Percentiles rank a stretch among this genome's conserved stretches.
Evolutionary conservation across 148 eudicot genomes (phyloP).

Genomic region (Silene uniflora): DNA sequence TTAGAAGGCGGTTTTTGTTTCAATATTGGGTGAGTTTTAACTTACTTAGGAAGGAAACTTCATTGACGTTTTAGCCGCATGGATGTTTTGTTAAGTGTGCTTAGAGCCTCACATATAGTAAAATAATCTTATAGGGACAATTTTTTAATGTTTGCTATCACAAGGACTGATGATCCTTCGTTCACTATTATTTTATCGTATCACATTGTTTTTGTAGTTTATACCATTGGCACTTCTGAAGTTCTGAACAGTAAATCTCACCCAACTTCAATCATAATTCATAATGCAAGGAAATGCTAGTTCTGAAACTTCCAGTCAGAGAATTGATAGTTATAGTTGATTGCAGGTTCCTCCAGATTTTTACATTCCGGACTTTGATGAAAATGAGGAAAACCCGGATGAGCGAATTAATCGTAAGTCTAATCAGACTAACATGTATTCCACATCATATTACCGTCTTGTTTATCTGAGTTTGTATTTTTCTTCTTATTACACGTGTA

Average conservation of each 20-base stretch:
- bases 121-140: background rate
- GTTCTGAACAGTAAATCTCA: no score
- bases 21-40: background rate
- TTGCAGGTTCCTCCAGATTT: slow-evolving; percentile 97
- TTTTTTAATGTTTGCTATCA: background rate
- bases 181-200: background rate
- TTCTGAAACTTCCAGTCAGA: background rate
- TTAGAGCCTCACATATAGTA: background rate
- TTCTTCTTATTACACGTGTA: slow-evolving; percentile 1
- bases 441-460: background rate
- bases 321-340: background rate
- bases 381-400: slow-evolving; percentile 86
- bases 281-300: background rate
- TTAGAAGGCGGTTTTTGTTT: background rate
- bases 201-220: no score
- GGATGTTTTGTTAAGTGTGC: background rate
- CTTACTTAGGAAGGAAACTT: background rate
- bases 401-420: slow-evolving; percentile 80
- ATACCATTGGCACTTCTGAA: no score
- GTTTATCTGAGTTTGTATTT: background rate
- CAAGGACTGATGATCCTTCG: background rate
- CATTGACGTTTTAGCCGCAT: background rate
- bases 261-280: no score
- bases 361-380: slow-evolving; percentile 92
- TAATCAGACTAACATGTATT: background rate